Base-by-base conservation (phyloP, 805 yeast genomes). In the Cyberlindnera xylosilytica region DNA sequence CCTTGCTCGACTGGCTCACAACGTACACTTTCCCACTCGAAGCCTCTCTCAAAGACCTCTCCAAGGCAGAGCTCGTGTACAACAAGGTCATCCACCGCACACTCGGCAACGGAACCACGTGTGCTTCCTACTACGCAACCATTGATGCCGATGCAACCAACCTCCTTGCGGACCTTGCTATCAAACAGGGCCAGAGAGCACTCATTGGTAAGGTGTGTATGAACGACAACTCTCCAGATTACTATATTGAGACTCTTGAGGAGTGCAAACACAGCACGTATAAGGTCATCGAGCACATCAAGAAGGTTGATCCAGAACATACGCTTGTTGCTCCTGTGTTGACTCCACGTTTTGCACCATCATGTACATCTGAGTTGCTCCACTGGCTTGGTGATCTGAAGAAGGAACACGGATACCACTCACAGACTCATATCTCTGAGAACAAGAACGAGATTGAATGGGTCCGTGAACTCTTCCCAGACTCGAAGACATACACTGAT, bases 291-390 rank as follows among this genome's bases (percentile, higher is more conserved):
- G 68, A 75, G 9, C 81, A 83, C 56, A 70, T 87, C 28, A 56
- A 63, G 15, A 47, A 61, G 6, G 64, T 78, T 37, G 86, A 83
- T 46, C 82, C 87, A 2, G 48, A 52, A 0, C 68, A 72, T 27
- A 73, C 75, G 16, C 53, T 69, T 3, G 73, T 91, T 13, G 67
- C 73, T 38, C 96, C 98, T 0, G 80, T 90, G 12, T 52, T 91
- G 10, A 91, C 98, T 2, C 98, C 99, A 8, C 68, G 99, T 44
- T 91, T 91, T 68, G 98, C 98, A 0, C 96, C 96, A 2, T 77
- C 86, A 16, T 91, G 97, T 58, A 71, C 87, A 4, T 65, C 76
- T 19, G 74, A 77, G 38, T 66, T 87, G 29, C 65, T 91, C 67
- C 56, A 57, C 7, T 72, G 78, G 70, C 68, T 90, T 41, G 95